A percentile compares a stretch with the other conserved stretches of the same genome.
These are phyloP conservation scores for Fagopyrum tataricum DNA, from an alignment of 148 eudicot genomes.

Conservation along the genomic window DNA sequence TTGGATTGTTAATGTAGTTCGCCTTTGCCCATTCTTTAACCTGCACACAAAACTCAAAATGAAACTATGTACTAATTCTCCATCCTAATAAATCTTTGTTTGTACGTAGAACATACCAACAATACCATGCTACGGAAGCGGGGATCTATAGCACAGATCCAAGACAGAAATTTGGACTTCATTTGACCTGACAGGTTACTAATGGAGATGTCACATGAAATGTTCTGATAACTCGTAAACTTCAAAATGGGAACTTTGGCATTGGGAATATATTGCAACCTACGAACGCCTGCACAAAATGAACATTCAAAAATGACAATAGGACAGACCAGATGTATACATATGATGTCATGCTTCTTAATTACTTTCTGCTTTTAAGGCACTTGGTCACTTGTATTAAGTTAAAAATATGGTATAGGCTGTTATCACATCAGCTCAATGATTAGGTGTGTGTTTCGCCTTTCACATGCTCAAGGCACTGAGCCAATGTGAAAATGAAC, in stretches of 20 bases:
- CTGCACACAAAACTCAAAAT: conserved; percentile 36
- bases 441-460: no score
- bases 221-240: conserved; percentile 43
- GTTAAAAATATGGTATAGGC: no score
- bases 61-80: conserved; percentile 8
- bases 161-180: conserved; percentile 76
- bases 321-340: background rate
- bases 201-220: conserved; percentile 86
- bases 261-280: conserved; percentile 48
- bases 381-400: no score
- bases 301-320: background rate
- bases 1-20: conserved; percentile 63
- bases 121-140: conserved; percentile 86
- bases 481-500: no score
- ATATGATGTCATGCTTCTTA: no score
- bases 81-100: conserved; percentile 3
- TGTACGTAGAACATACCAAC: conserved; percentile 45
- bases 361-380: no score
- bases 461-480: no score
- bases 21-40: conserved; percentile 99
- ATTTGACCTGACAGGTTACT: conserved; percentile 77
- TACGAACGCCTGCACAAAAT: conserved; percentile 56
- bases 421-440: no score
- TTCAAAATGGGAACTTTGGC: conserved; percentile 89
- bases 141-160: conserved; percentile 82